phyloP scores from a whole-genome alignment of 306 rosid species.

The Dalbergia oliveri region DNA sequence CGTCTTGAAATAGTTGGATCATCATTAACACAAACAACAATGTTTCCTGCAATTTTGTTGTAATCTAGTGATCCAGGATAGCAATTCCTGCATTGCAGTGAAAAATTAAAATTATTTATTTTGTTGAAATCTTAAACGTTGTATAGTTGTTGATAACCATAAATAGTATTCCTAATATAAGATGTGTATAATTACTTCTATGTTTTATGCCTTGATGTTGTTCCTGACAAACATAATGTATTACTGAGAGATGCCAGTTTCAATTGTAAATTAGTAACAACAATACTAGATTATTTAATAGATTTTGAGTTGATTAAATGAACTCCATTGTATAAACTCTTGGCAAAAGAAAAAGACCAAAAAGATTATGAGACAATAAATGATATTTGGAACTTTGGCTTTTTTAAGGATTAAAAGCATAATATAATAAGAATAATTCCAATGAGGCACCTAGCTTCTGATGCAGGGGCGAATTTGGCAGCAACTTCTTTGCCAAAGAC shows the following conservation, averaged over 20 bases:
- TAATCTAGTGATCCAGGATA: slow-evolving; percentile 87
- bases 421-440: slow-evolving; percentile 7
- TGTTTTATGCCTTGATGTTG: background rate
- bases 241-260: background rate
- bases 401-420: background rate
- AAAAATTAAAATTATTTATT: slow-evolving; percentile 2
- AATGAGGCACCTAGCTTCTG: slow-evolving; percentile 84
- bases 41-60: slow-evolving; percentile 68
- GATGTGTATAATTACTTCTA: slow-evolving; percentile 4
- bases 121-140: background rate
- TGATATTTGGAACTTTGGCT: background rate
- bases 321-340: background rate
- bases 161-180: slow-evolving; percentile 5
- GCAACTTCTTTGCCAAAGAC: slow-evolving; percentile 76
- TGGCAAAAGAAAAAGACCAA: background rate
- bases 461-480: slow-evolving; percentile 67
- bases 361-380: background rate
- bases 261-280: background rate
- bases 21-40: slow-evolving; percentile 73
- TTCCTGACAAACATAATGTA: background rate
- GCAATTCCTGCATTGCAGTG: slow-evolving; percentile 74
- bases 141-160: background rate
- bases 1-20: slow-evolving; percentile 62
- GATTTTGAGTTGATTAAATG: slow-evolving; percentile 9
- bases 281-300: background rate